These are phyloP conservation scores for Hyphochytrium catenoides DNA, from an alignment of 352 stramenopile genomes.

Conservation along the genomic window DNA sequence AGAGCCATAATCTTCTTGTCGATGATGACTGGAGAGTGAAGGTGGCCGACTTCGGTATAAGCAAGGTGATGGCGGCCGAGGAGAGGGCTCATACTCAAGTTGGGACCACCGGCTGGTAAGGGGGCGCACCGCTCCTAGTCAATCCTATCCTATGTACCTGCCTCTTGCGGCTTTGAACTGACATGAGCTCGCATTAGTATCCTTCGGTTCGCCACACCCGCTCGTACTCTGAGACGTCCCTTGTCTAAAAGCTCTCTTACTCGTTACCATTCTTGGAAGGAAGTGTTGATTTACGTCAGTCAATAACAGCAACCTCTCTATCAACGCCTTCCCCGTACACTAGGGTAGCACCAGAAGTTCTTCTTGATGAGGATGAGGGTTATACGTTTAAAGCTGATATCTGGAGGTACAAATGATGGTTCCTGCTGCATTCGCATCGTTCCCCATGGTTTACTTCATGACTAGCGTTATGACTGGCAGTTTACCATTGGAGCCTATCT, in stretches of 20 bases:
- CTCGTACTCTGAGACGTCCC: background rate
- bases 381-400: conserved; percentile 70
- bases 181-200: no score
- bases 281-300: no score
- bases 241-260: no score
- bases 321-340: no score
- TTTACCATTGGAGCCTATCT: no score
- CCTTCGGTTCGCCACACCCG: no score
- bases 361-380: conserved; percentile 57
- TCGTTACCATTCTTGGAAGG: no score
- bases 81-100: conserved; percentile 53
- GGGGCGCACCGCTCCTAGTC: background rate
- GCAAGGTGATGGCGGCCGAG: conserved; percentile 56
- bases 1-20: conserved; percentile 69
- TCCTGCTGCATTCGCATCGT: background rate
- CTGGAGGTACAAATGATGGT: conserved; percentile 28
- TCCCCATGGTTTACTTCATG: no score
- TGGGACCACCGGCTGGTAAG: conserved; percentile 53
- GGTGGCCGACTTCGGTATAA: conserved; percentile 64
- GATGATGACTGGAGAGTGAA: conserved; percentile 68
- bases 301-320: no score
- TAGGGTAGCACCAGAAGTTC: conserved; percentile 59
- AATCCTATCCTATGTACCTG: background rate
- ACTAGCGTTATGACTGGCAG: no score
- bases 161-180: no score